Base-by-base conservation (phyloP, 495 filamentous ascomycete genomes). In the Trichoderma parareesei region DNA sequence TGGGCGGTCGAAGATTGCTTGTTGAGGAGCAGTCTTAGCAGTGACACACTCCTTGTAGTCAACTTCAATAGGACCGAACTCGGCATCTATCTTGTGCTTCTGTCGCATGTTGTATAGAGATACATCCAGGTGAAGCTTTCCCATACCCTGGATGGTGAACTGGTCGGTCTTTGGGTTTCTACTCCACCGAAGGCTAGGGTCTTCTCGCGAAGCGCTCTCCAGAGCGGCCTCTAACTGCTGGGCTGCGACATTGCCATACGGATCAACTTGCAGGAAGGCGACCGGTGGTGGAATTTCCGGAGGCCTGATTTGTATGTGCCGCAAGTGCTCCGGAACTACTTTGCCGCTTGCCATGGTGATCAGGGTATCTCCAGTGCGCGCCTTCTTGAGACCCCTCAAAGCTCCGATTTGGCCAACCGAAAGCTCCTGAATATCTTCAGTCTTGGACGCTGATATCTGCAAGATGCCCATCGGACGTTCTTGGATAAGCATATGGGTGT, bases 91-190 rank as follows among this genome's bases (percentile, higher is more conserved):
- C 71, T 93, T 96, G 74, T 97, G 87, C 67, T 97, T 91, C 43
- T 88, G 88, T 62, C 93, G 82, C 7, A 99, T 85, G 27, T 93
- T 83, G 75, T 98, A 91, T 38, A 88, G 81, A 4, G 95, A 92
- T 43, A 99, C 94, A 68, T 99, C 95, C 3, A 99, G 85, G 73
- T 99, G 95, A n/a, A 99, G 84, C 63, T 96, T 91, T 3, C 95
- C 95, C 95, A 99, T 99, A 11, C 95, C 95, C 44, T 90, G 91
- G 2, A 99, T 80, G 9, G 96, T 87, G 18, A 92, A 97, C 68
- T 97, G 93, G 1, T 93, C 94, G 0, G 91, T 92, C 71, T 97
- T 95, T 68, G 93, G 88, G 70, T 98, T 91, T 27, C 88, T 77
- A 59, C 78, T 88, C 71, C 97, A 86, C 35, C 93, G 85, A n/a